Evolutionary conservation across 768 basidiomycete genomes (phyloP), one percentile per base, ranked within the genome.

Genomic region (Mycena rosella): DNA sequence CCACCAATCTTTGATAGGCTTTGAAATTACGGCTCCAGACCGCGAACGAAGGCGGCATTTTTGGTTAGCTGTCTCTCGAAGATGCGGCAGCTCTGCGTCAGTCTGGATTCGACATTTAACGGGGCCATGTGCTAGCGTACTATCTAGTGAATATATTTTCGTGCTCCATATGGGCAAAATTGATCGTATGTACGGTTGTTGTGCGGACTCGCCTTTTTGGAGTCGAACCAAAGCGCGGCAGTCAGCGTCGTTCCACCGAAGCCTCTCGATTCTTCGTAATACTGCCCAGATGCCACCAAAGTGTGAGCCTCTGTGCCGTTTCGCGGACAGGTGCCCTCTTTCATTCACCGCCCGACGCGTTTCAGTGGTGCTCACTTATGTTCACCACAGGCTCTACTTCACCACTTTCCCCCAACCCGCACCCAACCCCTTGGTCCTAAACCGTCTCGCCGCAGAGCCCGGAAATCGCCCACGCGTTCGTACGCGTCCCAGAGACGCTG

Each of bases 361-460:
- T 60, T 45, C 45, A 34, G 59, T 66, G 67, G 60, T 66, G 60
- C 55, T 73, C 68, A 60, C 47, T 42, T 60, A 60, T 52, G 20
- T 32, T 49, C 34, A n/a, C 57, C 70, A 30, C 78, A 93, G 94
- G 78, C 86, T 96, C 47, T 96, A 90, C 83, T 96, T 96, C 78
- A 96, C 95, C 26, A 92, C 92, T n/a, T 96, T 95, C 74, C 89
- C 91, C 26, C 86, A 90, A 73, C 93, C 94, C 20, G 80, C 88
- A 3, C 95, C 95, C 20, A 78, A 81, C 63, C 87, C 91, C 27
- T 84, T 90, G 38, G 71, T 81, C 34, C 85, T 96, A 71, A 96
- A 96, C 74, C 82, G 83, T 44, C 80, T 85, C 45, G 78, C 87
- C 36, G 75, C 83, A 49, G 87, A 89, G 56, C 78, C 85, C 14